Evolutionary conservation across 805 yeast species (phyloP).

Genomic region (Maudiozyma turicensis): DNA sequence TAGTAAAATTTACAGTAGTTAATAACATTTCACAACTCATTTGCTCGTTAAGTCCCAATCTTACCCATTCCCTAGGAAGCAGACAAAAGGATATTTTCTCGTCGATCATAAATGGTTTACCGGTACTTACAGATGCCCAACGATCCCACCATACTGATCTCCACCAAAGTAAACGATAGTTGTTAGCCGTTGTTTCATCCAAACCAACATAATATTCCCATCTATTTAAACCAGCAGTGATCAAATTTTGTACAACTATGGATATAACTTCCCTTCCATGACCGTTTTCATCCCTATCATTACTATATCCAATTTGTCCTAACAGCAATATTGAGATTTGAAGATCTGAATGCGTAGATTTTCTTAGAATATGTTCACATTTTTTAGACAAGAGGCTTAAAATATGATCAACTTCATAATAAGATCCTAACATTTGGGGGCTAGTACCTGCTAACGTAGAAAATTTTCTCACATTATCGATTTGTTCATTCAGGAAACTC

Average conservation of each 20-base stretch:
- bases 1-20: slow-evolving; percentile 1
- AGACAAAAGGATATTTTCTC: slow-evolving; percentile 6
- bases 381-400: not conserved
- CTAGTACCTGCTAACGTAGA: not conserved
- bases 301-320: not conserved
- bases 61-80: slow-evolving; percentile 9
- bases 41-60: slow-evolving; percentile 6
- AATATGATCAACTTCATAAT: not conserved
- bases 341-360: not conserved
- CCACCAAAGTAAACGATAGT: slow-evolving; percentile 12
- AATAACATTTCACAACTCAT: slow-evolving; percentile 8
- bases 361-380: not conserved
- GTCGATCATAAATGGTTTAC: slow-evolving; percentile 7
- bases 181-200: slow-evolving; percentile 7
- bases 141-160: slow-evolving; percentile 12
- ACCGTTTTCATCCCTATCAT: not conserved
- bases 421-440: not conserved
- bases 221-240: slow-evolving; percentile 5
- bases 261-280: not conserved
- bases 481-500: not conserved
- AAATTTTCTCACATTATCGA: not conserved
- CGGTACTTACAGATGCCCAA: slow-evolving; percentile 9
- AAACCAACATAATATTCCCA: slow-evolving; percentile 12
- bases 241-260: not conserved
- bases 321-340: not conserved